phyloP scores from a whole-genome alignment of 2,329 filamentous ascomycete species.

The Pseudocercospora fuligena region DNA sequence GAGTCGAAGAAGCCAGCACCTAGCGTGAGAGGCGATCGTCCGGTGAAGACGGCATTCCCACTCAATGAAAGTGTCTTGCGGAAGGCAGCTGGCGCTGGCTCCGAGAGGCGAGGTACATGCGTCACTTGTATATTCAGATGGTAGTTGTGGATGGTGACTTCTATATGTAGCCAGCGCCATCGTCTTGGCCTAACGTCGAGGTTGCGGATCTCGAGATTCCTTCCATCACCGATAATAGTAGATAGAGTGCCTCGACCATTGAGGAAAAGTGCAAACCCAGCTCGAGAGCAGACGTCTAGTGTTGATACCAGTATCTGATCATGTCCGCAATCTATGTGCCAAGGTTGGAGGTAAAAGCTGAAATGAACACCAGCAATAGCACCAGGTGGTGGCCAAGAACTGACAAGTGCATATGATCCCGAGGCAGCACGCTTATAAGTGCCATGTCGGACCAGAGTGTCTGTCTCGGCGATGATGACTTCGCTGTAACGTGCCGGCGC shows the following conservation, averaged over 20 bases:
- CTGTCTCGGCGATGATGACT: slow-evolving; percentile 3
- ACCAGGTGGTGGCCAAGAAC: not conserved
- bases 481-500: slow-evolving; percentile 8
- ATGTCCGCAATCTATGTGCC: slow-evolving; percentile 2
- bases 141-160: not conserved
- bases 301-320: slow-evolving; percentile 4
- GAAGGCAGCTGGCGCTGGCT: slow-evolving; percentile 2
- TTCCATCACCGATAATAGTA: slow-evolving; percentile 1
- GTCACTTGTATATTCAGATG: not conserved
- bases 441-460: not conserved
- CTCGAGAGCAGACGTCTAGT: not conserved
- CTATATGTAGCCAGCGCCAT: slow-evolving; percentile 10
- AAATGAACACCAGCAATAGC: slow-evolving; percentile 5
- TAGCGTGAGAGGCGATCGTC: not conserved
- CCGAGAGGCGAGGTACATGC: slow-evolving; percentile 1
- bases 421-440: not conserved
- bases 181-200: not conserved
- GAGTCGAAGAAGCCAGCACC: slow-evolving; percentile 1
- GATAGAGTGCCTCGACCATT: not conserved
- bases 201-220: not conserved
- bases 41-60: not conserved
- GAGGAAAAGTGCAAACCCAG: slow-evolving; percentile 6
- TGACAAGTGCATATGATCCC: slow-evolving; percentile 5
- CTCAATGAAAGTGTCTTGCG: not conserved
- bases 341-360: slow-evolving; percentile 9